These are phyloP conservation scores for Sugiyamaella sp. DNA, from an alignment of 1,139 yeast genomes.

Conservation along the genomic window DNA sequence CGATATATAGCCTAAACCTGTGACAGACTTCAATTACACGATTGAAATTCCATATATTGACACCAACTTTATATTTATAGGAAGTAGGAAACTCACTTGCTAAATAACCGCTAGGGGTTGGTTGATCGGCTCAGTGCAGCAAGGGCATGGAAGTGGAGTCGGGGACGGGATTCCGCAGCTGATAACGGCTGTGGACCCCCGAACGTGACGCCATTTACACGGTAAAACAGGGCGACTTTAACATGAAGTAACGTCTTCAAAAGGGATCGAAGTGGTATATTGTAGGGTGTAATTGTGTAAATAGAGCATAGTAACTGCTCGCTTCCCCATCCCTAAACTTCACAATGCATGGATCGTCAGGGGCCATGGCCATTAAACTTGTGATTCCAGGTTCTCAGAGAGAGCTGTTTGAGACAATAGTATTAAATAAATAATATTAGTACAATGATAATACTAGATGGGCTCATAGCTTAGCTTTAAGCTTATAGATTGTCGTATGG, in stretches of 20 bases:
- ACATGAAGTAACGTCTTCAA: too few species aligned
- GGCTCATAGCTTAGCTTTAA: slow-evolving; percentile 3
- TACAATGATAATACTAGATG: background rate
- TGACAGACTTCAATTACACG: background rate
- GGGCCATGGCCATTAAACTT: background rate
- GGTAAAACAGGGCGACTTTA: too few species aligned
- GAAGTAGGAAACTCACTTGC: background rate
- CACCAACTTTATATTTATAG: too few species aligned
- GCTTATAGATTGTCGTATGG: slow-evolving; percentile 18
- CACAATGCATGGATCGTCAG: background rate
- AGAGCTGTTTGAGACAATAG: too few species aligned
- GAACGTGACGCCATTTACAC: too few species aligned
- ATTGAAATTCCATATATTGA: background rate
- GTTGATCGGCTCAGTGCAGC: slow-evolving; percentile 11
- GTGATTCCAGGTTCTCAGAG: too few species aligned
- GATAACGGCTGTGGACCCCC: background rate
- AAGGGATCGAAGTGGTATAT: too few species aligned
- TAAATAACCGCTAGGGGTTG: background rate
- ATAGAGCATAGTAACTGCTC: background rate
- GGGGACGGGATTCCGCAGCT: slow-evolving; percentile 7
- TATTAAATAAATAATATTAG: background rate
- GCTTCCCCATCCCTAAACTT: too few species aligned
- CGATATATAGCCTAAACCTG: background rate
- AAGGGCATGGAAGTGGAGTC: slow-evolving; percentile 1
- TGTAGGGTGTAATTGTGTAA: background rate